These are phyloP conservation scores for Nymphaea thermarum DNA, from an alignment of 164 flowering plant genomes.

Conservation along the genomic window DNA sequence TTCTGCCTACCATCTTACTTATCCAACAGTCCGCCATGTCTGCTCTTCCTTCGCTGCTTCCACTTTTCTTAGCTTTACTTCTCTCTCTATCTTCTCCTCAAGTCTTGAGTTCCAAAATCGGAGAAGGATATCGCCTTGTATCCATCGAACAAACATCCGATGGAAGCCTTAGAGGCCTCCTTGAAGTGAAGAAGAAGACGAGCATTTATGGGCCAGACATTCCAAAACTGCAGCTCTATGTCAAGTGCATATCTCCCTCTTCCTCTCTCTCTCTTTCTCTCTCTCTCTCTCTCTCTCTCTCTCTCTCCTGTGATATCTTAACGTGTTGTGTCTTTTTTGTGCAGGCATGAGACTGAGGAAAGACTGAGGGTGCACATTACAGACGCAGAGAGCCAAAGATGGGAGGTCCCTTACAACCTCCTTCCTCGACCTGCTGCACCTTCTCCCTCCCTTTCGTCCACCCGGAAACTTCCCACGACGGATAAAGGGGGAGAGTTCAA, in stretches of 20 bases:
- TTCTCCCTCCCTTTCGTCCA: slow-evolving; percentile 7
- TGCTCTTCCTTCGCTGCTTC: not conserved
- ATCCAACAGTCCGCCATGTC: not conserved
- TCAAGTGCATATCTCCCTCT: slow-evolving; percentile 28
- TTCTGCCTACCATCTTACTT: not conserved
- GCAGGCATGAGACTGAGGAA: slow-evolving; percentile 59
- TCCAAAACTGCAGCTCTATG: slow-evolving; percentile 44
- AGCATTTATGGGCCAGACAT: slow-evolving; percentile 56
- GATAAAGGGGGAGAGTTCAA: slow-evolving; percentile 15
- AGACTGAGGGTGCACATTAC: slow-evolving; percentile 66
- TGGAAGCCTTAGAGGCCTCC: slow-evolving; percentile 48
- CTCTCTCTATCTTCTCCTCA: slow-evolving; percentile 9
- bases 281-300: not conserved
- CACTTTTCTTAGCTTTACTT: not conserved
- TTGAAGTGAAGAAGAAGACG: slow-evolving; percentile 44
- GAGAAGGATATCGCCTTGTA: slow-evolving; percentile 49
- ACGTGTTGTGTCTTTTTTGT: slow-evolving; percentile 1
- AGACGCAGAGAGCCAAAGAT: slow-evolving; percentile 49
- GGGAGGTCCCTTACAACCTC: slow-evolving; percentile 76
- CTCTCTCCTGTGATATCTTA: not conserved
- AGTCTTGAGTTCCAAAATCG: slow-evolving; percentile 21
- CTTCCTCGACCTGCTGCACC: slow-evolving; percentile 40
- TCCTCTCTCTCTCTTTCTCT: not conserved
- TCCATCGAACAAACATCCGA: slow-evolving; percentile 46
- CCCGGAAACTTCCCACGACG: not conserved